Conservation (phyloP, 2,329 filamentous ascomycete genomes). For the Ophiostoma sp. region DNA sequence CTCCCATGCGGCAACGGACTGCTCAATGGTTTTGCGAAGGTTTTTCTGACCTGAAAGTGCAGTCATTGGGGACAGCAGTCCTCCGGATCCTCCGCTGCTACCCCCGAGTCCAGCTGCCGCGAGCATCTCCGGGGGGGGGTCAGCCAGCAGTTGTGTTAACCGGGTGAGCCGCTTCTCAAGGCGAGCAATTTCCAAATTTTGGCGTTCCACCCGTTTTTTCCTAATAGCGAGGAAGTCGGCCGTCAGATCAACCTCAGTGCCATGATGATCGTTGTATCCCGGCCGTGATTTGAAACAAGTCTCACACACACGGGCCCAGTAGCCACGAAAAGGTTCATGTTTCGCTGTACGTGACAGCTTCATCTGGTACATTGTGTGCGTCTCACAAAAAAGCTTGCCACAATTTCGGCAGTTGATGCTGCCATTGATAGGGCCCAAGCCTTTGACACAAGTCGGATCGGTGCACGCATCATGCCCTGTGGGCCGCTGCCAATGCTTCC, state of each 20-base stretch:
- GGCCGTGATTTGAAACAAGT: conserved; percentile 98
- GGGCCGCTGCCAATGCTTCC: conserved; percentile 80
- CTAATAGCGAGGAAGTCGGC: conserved; percentile 64
- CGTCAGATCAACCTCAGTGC: conserved; percentile 66
- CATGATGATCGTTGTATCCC: conserved; percentile 86
- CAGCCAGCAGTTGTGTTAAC: conserved; percentile 75
- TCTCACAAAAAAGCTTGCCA: conserved; percentile 88
- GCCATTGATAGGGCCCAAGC: conserved; percentile 71
- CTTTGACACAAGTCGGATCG: conserved; percentile 78
- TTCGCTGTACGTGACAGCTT: conserved; percentile 83
- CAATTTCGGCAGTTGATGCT: conserved; percentile 92
- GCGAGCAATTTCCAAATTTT: conserved; percentile 79
- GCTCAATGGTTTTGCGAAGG: conserved; percentile 74
- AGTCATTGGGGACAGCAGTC: conserved; percentile 56
- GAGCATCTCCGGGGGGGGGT: conserved; percentile 45
- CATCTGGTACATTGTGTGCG: conserved; percentile 99
- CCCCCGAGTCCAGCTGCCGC: conserved; percentile 13
- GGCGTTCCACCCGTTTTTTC: conserved; percentile 72
- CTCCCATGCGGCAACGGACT: conserved; percentile 91
- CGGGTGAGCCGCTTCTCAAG: conserved; percentile 89
- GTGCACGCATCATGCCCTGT: conserved; percentile 73
- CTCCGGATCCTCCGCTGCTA: conserved; percentile 30
- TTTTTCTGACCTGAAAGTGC: conserved; percentile 63
- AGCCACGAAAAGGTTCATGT: conserved; percentile 82
- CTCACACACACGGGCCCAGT: conserved; percentile 94